Evolutionary conservation across 1,284 basidiomycete genomes (phyloP), one percentile per base, ranked within the genome.

Genomic region (Garcileccinum viscosum): DNA sequence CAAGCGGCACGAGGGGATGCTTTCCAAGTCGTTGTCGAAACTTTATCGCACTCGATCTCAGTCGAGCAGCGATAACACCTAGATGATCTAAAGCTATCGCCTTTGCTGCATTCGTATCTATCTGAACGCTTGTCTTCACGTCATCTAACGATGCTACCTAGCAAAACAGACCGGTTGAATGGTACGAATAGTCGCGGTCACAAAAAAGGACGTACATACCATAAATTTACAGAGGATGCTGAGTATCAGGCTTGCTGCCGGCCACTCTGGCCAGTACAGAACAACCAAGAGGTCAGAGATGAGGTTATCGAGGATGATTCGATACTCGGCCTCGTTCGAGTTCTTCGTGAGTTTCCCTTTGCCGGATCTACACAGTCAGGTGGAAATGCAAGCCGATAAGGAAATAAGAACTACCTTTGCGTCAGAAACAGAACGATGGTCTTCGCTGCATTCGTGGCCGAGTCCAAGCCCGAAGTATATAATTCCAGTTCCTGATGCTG

Each of bases 211-310:
- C n/a, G n/a, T n/a, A 69, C 85, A n/a, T 70, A 95, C 95, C 93
- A 98, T 93, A 72, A 91, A 91, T 78, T 90, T 93, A 73, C 90
- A 92, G 9, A 92, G 87, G 53, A 97, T 91, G 62, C 87, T 88
- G 42, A 98, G 81, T 59, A 98, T 86, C 27, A 98, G 80, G 50
- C 91, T 88, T 1, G 97, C 95, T 9, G 94, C 97, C 1, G 98
- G 97, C 96, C 97, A 99, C 79, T 99, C 97, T 0, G 97, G 96
- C 87, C 94, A 93, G 77, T 94, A 97, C 5, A 98, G 83, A 5
- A 97, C 95, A 19, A 88, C 87, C n/a, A 99, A 86, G 22, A 98
- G 84, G 77, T 99, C 97, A 6, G 90, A 89, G 40, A 99, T 90
- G 17, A 99, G 85, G 71, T 93, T 93, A 76, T 98, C 96, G 69